Evolutionary conservation across 768 basidiomycete genomes (phyloP), one percentile per base, ranked within the genome.

Genomic region (Agrocybe pediades): DNA sequence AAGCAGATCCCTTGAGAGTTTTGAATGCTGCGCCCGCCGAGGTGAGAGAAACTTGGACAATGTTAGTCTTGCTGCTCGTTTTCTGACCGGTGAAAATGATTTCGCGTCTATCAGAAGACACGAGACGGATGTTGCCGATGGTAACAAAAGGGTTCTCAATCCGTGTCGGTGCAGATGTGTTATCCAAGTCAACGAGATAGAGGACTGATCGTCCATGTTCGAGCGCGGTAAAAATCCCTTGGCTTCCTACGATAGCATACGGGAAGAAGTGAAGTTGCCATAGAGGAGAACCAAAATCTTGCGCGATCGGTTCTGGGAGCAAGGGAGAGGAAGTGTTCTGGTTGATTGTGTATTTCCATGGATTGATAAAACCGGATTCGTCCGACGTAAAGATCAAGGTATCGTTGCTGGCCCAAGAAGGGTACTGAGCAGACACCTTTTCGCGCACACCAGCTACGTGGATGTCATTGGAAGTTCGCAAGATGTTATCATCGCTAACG

Each of bases 361-460:
- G 86, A 61, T 91, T 88, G 53, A 81, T 76, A 63, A 77, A 92
- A 0, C 86, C 87, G 15, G 82, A 80, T 49, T 74, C 72, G 58
- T 92, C 90, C 26, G 75, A 79, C 6, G 84, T 82, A 69, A 85
- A 90, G 42, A 87, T 69, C 33, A 92, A 71, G 3, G 68, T 74
- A 25, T 81, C 75, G 58, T 84, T 72, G 52, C 71, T 74, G 3
- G 75, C 66, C 88, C 89, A 91, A 6, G 68, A 60, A 0, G 90
- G 86, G 59, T 86, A 86, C 9, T 63, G 73, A 23, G 83, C 81
- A 39, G 82, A 78, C 56, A 83, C 70, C n/a, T 73, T 74, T 49
- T 72, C 69, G 39, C 62, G 64, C 57, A 79, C 71, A 16, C 86
- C 85, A 0, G 84, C 84, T 13, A 90, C 74, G 24, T 68, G 72